A percentile compares a stretch with the other conserved stretches of the same genome.
Conservation (phyloP, 2,329 filamentous ascomycete species). For the Monosporascus ibericus region DNA sequence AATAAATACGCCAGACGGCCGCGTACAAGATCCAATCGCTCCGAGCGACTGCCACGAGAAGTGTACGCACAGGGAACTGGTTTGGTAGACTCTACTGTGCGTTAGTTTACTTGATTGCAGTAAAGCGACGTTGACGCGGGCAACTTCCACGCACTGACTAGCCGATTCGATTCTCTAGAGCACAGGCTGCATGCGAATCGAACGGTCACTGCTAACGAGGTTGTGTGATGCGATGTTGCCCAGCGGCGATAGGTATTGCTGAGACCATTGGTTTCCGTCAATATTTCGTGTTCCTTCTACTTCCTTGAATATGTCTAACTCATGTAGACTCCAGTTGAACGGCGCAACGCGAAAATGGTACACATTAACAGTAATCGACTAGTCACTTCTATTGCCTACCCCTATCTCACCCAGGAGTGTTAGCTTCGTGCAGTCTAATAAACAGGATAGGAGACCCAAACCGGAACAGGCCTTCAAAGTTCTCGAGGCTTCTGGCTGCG, state of each 20-base stretch:
- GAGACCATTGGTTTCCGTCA: slow-evolving; percentile 28
- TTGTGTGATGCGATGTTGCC: slow-evolving; percentile 26
- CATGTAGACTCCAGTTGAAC: slow-evolving; percentile 27
- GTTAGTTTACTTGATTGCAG: background rate
- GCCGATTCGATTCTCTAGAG: slow-evolving; percentile 30
- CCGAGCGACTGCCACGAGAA: too few relatives aligned
- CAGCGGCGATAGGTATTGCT: slow-evolving; percentile 27
- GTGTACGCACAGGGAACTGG: too few relatives aligned
- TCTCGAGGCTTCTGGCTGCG: too few relatives aligned
- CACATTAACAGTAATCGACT: slow-evolving; percentile 27
- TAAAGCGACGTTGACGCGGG: background rate
- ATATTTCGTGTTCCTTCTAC: slow-evolving; percentile 30
- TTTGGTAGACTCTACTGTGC: too few relatives aligned
- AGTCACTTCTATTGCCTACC: background rate
- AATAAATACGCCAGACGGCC: too few relatives aligned
- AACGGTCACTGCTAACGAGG: slow-evolving; percentile 25
- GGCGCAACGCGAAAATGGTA: slow-evolving; percentile 30
- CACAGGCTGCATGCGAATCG: slow-evolving; percentile 29
- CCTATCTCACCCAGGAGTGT: too few relatives aligned
- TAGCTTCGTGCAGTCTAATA: too few relatives aligned
- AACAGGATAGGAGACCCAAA: too few relatives aligned
- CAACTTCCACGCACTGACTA: background rate
- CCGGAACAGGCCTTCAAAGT: too few relatives aligned
- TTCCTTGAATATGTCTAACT: slow-evolving; percentile 26
- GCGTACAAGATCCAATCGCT: too few relatives aligned